Evolutionary conservation across 2,329 filamentous ascomycete species (phyloP).

Genomic region (Fusarium mexicanum): DNA sequence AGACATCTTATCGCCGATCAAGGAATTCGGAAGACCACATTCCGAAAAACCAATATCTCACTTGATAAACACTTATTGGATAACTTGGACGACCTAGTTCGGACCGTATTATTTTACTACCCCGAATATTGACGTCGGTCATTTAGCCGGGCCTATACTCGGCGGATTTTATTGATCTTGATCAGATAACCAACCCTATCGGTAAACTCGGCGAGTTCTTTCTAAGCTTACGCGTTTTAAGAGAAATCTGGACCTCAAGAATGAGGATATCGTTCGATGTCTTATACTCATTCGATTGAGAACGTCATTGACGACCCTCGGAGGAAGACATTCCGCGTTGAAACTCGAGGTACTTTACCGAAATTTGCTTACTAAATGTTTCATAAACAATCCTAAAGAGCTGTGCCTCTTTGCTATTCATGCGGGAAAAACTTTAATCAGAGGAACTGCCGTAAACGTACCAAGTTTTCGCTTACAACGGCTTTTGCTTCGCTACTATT

Average conservation of each 20-base stretch:
- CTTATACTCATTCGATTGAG: background rate
- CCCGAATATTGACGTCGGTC: background rate
- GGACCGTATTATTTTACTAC: background rate
- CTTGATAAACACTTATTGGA: background rate
- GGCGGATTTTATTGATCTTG: background rate
- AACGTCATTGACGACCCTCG: background rate
- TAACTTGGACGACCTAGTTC: background rate
- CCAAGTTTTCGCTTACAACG: background rate
- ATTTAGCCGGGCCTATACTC: background rate
- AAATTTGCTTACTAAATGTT: background rate
- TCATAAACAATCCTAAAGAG: background rate
- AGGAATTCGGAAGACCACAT: conserved; percentile 17
- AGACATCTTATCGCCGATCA: conserved; percentile 5
- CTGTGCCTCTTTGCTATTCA: background rate
- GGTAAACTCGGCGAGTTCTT: background rate
- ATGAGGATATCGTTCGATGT: background rate
- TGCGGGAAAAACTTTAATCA: background rate
- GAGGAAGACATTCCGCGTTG: conserved; percentile 15
- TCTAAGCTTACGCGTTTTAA: background rate
- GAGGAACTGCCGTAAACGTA: background rate
- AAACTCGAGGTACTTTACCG: background rate
- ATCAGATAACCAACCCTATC: background rate
- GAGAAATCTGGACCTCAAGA: background rate
- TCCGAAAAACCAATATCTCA: background rate
- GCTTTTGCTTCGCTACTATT: background rate